Evolutionary conservation across 768 basidiomycete genomes (phyloP).

Genomic region (Filobasidium wieringae): DNA sequence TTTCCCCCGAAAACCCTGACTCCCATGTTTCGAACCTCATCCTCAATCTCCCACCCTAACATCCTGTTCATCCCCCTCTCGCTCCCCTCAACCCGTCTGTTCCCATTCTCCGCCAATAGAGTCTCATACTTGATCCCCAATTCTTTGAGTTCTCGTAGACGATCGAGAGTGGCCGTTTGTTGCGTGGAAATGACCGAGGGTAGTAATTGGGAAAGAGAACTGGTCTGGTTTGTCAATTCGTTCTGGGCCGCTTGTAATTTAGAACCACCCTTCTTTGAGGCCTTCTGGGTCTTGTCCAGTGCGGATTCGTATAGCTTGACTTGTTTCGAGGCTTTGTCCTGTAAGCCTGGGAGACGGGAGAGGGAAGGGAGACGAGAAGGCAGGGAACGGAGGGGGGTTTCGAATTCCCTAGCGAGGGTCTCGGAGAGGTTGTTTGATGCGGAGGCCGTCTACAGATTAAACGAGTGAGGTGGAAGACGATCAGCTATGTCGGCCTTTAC

Average conservation of each 20-base stretch:
- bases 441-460: conserved; percentile 20
- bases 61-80: conserved; percentile 29
- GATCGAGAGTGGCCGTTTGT: conserved; percentile 30
- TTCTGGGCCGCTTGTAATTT: conserved; percentile 27
- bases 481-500: neutral
- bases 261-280: conserved; percentile 25
- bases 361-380: conserved; percentile 24
- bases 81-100: conserved; percentile 28
- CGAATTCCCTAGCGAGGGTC: conserved; percentile 31
- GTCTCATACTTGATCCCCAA: conserved; percentile 36
- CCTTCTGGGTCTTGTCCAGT: conserved; percentile 34
- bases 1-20: conserved; percentile 17
- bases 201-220: conserved; percentile 21
- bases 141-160: conserved; percentile 34
- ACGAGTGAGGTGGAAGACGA: neutral
- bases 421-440: conserved; percentile 27
- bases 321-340: conserved; percentile 32
- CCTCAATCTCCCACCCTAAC: conserved; percentile 33
- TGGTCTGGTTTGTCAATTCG: conserved; percentile 19
- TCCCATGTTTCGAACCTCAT: conserved; percentile 31
- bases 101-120: conserved; percentile 28
- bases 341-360: conserved; percentile 24
- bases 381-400: conserved; percentile 32
- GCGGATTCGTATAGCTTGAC: conserved; percentile 37
- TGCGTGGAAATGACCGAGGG: conserved; percentile 35